These are phyloP conservation scores for Phytophthora tubulina DNA, from an alignment of 352 stramenopile genomes.

Conservation along the genomic window DNA sequence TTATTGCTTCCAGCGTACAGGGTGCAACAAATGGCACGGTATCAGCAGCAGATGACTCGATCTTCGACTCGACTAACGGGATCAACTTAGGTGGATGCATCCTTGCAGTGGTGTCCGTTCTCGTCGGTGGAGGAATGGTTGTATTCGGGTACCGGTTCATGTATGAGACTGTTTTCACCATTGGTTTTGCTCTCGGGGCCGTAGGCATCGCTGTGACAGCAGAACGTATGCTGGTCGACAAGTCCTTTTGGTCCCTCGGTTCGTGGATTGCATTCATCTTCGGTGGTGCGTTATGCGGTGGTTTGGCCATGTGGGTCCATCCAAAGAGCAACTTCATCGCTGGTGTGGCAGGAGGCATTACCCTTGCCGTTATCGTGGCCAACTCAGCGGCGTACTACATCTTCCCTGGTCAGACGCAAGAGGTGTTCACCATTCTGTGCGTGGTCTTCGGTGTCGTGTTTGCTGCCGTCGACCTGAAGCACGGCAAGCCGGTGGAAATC, in stretches of 20 bases:
- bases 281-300: slow-evolving; percentile 39
- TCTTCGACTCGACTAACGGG: slow-evolving; percentile 42
- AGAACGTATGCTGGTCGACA: slow-evolving; percentile 42
- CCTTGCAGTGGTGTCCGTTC: slow-evolving; percentile 41
- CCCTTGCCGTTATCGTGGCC: slow-evolving; percentile 41
- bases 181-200: slow-evolving; percentile 41
- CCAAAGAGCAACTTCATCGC: slow-evolving; percentile 47
- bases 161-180: slow-evolving; percentile 44
- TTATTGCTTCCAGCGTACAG: slow-evolving; percentile 21
- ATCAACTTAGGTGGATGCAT: slow-evolving; percentile 37
- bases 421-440: slow-evolving; percentile 40
- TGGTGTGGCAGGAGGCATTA: slow-evolving; percentile 40
- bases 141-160: slow-evolving; percentile 48
- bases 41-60: slow-evolving; percentile 31
- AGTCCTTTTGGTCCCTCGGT: slow-evolving; percentile 36
- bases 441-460: slow-evolving; percentile 44
- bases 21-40: slow-evolving; percentile 18
- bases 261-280: slow-evolving; percentile 51
- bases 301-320: slow-evolving; percentile 45
- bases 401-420: slow-evolving; percentile 41
- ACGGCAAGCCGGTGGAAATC: slow-evolving; percentile 48
- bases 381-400: slow-evolving; percentile 47
- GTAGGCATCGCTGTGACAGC: slow-evolving; percentile 39
- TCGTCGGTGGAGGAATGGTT: slow-evolving; percentile 40
- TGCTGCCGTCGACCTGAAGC: slow-evolving; percentile 38